Evolutionary conservation across 1,284 basidiomycete species (phyloP).

Genomic region (Sphaerobolus stellatus): DNA sequence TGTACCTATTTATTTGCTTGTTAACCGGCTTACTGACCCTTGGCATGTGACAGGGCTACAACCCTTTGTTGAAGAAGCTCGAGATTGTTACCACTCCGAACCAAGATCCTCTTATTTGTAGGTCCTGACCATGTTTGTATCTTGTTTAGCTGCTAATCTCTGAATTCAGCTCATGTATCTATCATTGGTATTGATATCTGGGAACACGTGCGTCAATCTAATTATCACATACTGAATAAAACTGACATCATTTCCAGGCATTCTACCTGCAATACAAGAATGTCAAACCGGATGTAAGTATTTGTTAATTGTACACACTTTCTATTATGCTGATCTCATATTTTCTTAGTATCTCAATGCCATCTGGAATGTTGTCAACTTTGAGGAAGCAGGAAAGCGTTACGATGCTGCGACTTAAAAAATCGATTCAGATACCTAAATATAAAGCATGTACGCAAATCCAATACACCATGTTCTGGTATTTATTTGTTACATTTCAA

Average conservation of each 20-base stretch:
- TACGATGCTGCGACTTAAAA: conserved; percentile 45
- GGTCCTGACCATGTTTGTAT: neutral
- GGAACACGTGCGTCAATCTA: conserved; percentile 51
- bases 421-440: too few species aligned
- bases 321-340: neutral
- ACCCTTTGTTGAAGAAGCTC: conserved; percentile 61
- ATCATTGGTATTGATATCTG: conserved; percentile 89
- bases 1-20: conserved; percentile 28
- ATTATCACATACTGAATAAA: conserved; percentile 8
- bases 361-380: conserved; percentile 84
- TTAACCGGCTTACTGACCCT: neutral
- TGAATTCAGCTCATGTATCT: conserved; percentile 51
- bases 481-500: too few species aligned
- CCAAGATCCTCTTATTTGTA: conserved; percentile 80
- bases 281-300: conserved; percentile 68
- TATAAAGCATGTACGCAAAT: neutral
- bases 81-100: conserved; percentile 81
- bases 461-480: neutral
- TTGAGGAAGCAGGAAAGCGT: conserved; percentile 74
- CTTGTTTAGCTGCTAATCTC: neutral
- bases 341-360: conserved; percentile 64
- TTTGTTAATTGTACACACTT: conserved; percentile 2
- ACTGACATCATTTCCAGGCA: conserved; percentile 30
- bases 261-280: conserved; percentile 81
- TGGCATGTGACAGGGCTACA: conserved; percentile 72